These are phyloP conservation scores for Metarhizium humberi DNA, from an alignment of 2,329 filamentous ascomycete species.

Conservation along the genomic window DNA sequence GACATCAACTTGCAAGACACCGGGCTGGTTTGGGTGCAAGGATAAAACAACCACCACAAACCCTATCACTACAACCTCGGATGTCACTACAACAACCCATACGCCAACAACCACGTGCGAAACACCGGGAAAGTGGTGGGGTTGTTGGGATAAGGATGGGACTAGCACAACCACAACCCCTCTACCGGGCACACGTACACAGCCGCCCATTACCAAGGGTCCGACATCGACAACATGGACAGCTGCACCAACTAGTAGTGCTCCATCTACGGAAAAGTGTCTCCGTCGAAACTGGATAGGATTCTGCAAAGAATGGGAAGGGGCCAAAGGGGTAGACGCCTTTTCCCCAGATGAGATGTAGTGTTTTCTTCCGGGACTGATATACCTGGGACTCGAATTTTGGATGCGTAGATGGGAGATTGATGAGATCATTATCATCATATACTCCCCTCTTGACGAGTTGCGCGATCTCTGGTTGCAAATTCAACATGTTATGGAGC, in stretches of 20 bases:
- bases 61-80: constrained; percentile 19
- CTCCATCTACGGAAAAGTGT: constrained; percentile 22
- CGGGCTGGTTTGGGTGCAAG: constrained; percentile 60
- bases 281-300: constrained; percentile 31
- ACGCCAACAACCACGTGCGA: constrained; percentile 32
- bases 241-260: constrained; percentile 15
- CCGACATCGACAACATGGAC: constrained; percentile 21
- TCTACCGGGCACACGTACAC: background rate
- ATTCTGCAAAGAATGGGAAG: constrained; percentile 29
- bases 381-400: background rate
- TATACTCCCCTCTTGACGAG: background rate
- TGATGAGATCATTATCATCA: background rate
- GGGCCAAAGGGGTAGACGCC: constrained; percentile 10
- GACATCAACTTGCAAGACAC: constrained; percentile 50
- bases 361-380: background rate
- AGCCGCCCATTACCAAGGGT: constrained; percentile 18
- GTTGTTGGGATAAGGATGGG: constrained; percentile 37
- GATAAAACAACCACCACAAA: constrained; percentile 31
- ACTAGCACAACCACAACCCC: constrained; percentile 12
- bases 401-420: background rate
- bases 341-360: constrained; percentile 24
- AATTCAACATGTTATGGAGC: background rate
- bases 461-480: background rate
- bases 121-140: constrained; percentile 47
- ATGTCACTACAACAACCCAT: constrained; percentile 16